phyloP scores from a whole-genome alignment of 352 stramenopile species.

The Phytophthora melonis region DNA sequence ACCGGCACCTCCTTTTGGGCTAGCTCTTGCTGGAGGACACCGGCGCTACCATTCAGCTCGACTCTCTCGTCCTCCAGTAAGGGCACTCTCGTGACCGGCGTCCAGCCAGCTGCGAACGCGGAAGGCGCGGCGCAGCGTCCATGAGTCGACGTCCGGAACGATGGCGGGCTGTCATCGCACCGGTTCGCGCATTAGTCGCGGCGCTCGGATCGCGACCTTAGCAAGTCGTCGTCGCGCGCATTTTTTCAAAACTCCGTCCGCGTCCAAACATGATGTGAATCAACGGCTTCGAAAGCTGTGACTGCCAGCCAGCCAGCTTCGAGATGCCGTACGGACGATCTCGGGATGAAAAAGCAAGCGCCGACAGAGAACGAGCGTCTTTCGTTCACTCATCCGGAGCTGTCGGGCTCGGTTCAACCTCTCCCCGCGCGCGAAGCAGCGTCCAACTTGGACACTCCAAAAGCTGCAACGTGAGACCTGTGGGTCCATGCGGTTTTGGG shows the following conservation, averaged over 20 bases:
- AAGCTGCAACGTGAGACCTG: slow-evolving; percentile 7
- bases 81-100: slow-evolving; percentile 22
- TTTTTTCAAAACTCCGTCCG: background rate
- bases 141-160: slow-evolving; percentile 29
- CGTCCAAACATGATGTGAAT: background rate
- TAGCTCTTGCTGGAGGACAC: too few relatives aligned
- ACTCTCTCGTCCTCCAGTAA: background rate
- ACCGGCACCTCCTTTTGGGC: too few relatives aligned
- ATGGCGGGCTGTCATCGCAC: slow-evolving; percentile 35
- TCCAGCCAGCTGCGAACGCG: background rate
- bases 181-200: slow-evolving; percentile 23
- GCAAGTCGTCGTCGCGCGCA: background rate
- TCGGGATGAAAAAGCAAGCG: slow-evolving; percentile 31
- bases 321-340: slow-evolving; percentile 8
- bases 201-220: slow-evolving; percentile 2
- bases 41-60: background rate
- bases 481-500: slow-evolving; percentile 17
- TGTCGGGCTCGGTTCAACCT: slow-evolving; percentile 4
- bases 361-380: slow-evolving; percentile 32
- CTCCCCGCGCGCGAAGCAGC: slow-evolving; percentile 12
- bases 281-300: too few relatives aligned
- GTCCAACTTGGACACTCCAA: background rate
- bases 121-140: slow-evolving; percentile 4
- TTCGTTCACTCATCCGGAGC: slow-evolving; percentile 14
- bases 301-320: background rate